A percentile compares a stretch with the other conserved stretches of the same genome.
Conservation (phyloP, 2,329 filamentous ascomycete genomes). For the Aspergillus neotritici region DNA sequence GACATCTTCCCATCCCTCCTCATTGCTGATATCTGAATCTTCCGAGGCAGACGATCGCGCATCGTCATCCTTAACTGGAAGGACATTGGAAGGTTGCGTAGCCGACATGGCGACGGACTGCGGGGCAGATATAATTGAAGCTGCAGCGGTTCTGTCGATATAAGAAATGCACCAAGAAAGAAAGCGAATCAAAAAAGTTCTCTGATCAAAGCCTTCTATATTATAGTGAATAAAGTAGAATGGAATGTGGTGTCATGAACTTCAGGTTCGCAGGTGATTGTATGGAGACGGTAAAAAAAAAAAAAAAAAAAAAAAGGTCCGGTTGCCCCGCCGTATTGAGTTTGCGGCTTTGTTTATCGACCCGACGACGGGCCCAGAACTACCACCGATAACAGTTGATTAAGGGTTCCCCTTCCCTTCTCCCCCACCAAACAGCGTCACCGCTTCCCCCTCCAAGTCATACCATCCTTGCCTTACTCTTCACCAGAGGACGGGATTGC, state of each 20-base stretch:
- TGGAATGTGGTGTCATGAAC: too few relatives aligned
- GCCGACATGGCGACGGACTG: constrained; percentile 25
- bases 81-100: constrained; percentile 16
- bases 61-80: constrained; percentile 18
- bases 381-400: constrained; percentile 1
- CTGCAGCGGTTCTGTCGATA: too few relatives aligned
- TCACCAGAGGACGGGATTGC: not conserved
- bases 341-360: constrained; percentile 19
- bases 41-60: constrained; percentile 30
- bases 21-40: constrained; percentile 44
- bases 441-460: constrained; percentile 9
- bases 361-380: constrained; percentile 10
- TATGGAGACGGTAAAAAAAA: constrained; percentile 4
- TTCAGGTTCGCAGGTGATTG: not conserved
- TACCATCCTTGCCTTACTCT: not conserved
- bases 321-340: constrained; percentile 17
- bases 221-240: too few relatives aligned
- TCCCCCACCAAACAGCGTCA: constrained; percentile 20
- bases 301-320: constrained; percentile 10
- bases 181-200: not conserved
- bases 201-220: not conserved
- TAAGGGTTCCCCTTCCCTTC: constrained; percentile 9
- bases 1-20: constrained; percentile 54
- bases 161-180: not conserved
- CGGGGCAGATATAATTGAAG: not conserved